Conservation (phyloP, 2,329 filamentous ascomycete genomes). For the Alternaria conjuncta region DNA sequence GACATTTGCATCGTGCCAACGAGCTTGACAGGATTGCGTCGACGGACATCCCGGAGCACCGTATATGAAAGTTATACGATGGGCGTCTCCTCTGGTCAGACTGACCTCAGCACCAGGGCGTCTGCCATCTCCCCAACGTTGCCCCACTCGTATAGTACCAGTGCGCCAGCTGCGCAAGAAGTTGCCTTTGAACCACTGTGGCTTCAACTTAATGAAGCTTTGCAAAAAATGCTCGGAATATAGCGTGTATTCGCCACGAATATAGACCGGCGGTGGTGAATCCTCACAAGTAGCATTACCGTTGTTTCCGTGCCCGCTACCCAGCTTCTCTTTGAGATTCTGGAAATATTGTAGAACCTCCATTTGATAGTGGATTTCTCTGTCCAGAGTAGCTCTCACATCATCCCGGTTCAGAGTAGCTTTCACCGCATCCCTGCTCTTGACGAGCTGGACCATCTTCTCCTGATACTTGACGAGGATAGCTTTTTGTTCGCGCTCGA, state of each 20-base stretch:
- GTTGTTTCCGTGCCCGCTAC: too few relatives aligned
- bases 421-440: neutral
- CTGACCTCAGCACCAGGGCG: neutral
- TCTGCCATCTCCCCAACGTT: neutral
- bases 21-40: too few relatives aligned
- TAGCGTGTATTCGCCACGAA: neutral
- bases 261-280: neutral
- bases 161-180: too few relatives aligned
- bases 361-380: neutral
- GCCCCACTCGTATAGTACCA: neutral
- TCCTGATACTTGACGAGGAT: rapidly evolving
- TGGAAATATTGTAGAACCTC: too few relatives aligned
- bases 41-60: neutral
- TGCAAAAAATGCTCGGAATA: too few relatives aligned
- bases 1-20: too few relatives aligned
- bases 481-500: neutral
- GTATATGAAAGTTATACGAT: neutral
- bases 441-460: neutral
- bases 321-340: too few relatives aligned
- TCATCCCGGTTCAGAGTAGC: rapidly evolving
- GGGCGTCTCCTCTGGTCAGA: too few relatives aligned
- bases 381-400: rapidly evolving
- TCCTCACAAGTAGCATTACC: too few relatives aligned
- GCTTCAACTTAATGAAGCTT: too few relatives aligned
- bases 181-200: too few relatives aligned